These are phyloP conservation scores for Cladosporium oxysporum DNA, from an alignment of 2,329 filamentous ascomycete species.

Conservation along the genomic window DNA sequence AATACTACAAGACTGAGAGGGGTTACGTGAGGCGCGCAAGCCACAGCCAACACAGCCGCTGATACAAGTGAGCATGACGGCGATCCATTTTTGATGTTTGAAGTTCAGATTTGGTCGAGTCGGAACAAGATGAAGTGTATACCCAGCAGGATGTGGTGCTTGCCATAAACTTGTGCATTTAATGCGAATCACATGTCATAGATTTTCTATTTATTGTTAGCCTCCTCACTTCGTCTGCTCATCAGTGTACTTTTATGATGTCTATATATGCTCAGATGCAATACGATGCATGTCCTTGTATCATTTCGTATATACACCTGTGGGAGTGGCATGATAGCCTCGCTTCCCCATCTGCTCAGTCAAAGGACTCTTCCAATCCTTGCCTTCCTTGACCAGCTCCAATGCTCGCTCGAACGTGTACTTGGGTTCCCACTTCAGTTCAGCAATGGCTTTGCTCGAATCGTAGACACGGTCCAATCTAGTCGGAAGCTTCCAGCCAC, in stretches of 20 bases:
- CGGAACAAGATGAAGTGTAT: neutral
- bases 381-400: slow-evolving; percentile 18
- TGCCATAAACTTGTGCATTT: neutral
- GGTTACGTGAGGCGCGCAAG: slow-evolving; percentile 16
- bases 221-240: neutral
- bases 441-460: slow-evolving; percentile 21
- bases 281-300: neutral
- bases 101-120: neutral
- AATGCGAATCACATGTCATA: neutral
- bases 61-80: neutral
- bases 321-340: slow-evolving; percentile 25
- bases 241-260: neutral
- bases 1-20: slow-evolving; percentile 19
- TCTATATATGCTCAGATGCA: neutral
- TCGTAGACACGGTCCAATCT: slow-evolving; percentile 26
- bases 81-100: neutral
- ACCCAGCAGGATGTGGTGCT: neutral
- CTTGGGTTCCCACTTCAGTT: slow-evolving; percentile 23
- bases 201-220: neutral
- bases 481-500: slow-evolving; percentile 24
- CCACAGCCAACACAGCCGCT: slow-evolving; percentile 14
- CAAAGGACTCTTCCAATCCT: slow-evolving; percentile 25
- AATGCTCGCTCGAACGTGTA: slow-evolving; percentile 25
- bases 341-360: slow-evolving; percentile 22
- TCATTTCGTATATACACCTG: slow-evolving; percentile 23